Conservation (phyloP, 1,284 basidiomycete genomes). For the Cryptococcus sp. region DNA sequence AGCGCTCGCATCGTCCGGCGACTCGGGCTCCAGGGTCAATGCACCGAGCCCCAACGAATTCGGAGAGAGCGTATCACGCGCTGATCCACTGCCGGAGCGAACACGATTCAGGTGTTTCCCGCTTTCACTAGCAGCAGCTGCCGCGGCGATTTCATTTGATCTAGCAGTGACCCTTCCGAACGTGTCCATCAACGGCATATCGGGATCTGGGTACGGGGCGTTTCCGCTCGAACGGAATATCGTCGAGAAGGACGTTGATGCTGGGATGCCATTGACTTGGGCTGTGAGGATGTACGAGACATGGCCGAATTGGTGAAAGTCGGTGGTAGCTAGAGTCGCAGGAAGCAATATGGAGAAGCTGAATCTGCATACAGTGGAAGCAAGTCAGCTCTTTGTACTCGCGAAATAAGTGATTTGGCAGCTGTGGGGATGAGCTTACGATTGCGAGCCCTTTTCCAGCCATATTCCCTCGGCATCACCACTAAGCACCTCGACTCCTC, state of each 20-base stretch:
- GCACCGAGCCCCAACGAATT: not conserved
- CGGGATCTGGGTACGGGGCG: slow-evolving; percentile 9
- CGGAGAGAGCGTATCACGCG: not conserved
- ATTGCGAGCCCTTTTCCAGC: slow-evolving; percentile 45
- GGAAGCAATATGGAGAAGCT: slow-evolving; percentile 41
- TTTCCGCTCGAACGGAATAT: slow-evolving; percentile 8
- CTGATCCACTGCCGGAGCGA: not conserved
- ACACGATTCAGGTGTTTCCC: not conserved
- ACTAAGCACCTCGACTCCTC: slow-evolving; percentile 42
- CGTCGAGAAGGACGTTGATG: slow-evolving; percentile 11
- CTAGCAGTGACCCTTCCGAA: slow-evolving; percentile 43
- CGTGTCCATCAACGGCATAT: slow-evolving; percentile 33
- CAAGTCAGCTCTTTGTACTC: not conserved
- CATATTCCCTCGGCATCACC: slow-evolving; percentile 47
- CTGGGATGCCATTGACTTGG: slow-evolving; percentile 23
- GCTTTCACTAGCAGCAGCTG: not conserved
- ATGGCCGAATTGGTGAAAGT: slow-evolving; percentile 34
- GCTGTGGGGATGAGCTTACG: slow-evolving; percentile 16
- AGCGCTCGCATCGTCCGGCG: slow-evolving; percentile 8
- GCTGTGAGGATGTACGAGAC: slow-evolving; percentile 44
- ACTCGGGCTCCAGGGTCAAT: slow-evolving; percentile 2
- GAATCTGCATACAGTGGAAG: slow-evolving; percentile 22
- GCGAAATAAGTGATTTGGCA: too few relatives aligned
- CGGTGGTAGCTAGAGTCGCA: slow-evolving; percentile 40
- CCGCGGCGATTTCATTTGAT: slow-evolving; percentile 34